Evolutionary conservation across 2,329 filamentous ascomycete genomes (phyloP).

Genomic region (Westerdykella sp.): DNA sequence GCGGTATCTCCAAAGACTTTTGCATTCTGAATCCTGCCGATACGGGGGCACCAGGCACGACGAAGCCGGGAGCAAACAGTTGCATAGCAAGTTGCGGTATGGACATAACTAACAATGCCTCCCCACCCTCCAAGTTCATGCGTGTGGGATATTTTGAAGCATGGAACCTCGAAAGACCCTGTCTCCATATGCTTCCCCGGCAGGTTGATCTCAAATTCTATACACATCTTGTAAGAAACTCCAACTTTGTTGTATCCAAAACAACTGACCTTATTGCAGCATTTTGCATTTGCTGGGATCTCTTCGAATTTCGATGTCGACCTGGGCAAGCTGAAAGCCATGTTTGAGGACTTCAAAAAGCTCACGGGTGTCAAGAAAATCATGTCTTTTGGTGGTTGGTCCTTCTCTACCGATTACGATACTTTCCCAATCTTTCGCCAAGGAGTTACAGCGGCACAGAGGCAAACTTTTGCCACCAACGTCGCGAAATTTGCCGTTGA

Average conservation of each 20-base stretch:
- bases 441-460: slow-evolving; percentile 33
- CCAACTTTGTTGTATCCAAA: too few relatives aligned
- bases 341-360: slow-evolving; percentile 30
- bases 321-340: slow-evolving; percentile 11
- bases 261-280: too few relatives aligned
- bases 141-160: slow-evolving; percentile 10
- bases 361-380: slow-evolving; percentile 32
- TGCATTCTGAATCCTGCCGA: slow-evolving; percentile 30
- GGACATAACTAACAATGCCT: slow-evolving; percentile 10
- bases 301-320: neutral
- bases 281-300: too few relatives aligned
- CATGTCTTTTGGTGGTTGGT: slow-evolving; percentile 44
- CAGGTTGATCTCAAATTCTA: too few relatives aligned
- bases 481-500: slow-evolving; percentile 18
- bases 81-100: slow-evolving; percentile 8
- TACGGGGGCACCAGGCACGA: slow-evolving; percentile 6
- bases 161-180: slow-evolving; percentile 6
- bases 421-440: slow-evolving; percentile 38
- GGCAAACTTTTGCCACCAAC: slow-evolving; percentile 22
- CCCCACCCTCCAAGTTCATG: neutral
- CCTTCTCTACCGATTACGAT: slow-evolving; percentile 34
- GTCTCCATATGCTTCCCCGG: slow-evolving; percentile 1
- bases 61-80: slow-evolving; percentile 3
- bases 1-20: slow-evolving; percentile 42
- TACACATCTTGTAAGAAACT: too few relatives aligned